phyloP scores from a whole-genome alignment of 108 stramenopile species.

The Mayamaea pseudoterrestris region DNA sequence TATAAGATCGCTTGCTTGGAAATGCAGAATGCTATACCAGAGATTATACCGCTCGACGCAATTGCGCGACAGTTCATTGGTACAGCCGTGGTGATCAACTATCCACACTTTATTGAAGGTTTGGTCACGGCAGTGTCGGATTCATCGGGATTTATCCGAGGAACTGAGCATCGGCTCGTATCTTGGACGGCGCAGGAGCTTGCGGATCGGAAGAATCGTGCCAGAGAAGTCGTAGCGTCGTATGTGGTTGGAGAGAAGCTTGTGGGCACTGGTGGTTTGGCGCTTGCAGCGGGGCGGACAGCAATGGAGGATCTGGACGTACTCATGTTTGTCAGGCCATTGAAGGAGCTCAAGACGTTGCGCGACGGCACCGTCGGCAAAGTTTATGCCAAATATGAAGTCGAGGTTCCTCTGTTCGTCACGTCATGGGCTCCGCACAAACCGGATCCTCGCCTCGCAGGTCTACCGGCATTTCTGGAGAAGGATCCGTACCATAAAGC shows the following conservation, averaged over 20 bases:
- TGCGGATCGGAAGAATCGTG: conserved; percentile 17
- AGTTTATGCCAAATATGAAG: conserved; percentile 76
- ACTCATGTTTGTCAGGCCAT: conserved; percentile 70
- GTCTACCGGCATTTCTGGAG: conserved; percentile 37
- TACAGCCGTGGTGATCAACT: conserved; percentile 62
- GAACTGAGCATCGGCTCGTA: conserved; percentile 19
- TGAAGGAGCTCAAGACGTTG: conserved; percentile 59
- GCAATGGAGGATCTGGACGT: conserved; percentile 40
- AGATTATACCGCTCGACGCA: conserved; percentile 30
- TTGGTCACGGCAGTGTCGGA: conserved; percentile 73
- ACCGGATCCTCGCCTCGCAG: conserved; percentile 25
- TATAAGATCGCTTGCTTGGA: conserved; percentile 71
- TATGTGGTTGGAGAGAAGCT: conserved; percentile 42
- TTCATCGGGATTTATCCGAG: conserved; percentile 33
- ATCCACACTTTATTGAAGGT: conserved; percentile 68
- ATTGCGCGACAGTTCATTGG: conserved; percentile 65
- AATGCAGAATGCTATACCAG: conserved; percentile 42
- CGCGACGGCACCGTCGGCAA: conserved; percentile 57
- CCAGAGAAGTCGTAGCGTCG: conserved; percentile 29
- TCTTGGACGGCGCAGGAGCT: conserved; percentile 20
- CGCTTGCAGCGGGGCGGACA: conserved; percentile 3
- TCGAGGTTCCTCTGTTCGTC: conserved; percentile 70
- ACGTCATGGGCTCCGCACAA: conserved; percentile 54
- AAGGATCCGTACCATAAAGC: conserved; percentile 32
- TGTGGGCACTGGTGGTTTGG: conserved; percentile 69